These are phyloP conservation scores for Apiotrichum porosum DNA, from an alignment of 1,284 basidiomycete genomes.

Conservation along the genomic window DNA sequence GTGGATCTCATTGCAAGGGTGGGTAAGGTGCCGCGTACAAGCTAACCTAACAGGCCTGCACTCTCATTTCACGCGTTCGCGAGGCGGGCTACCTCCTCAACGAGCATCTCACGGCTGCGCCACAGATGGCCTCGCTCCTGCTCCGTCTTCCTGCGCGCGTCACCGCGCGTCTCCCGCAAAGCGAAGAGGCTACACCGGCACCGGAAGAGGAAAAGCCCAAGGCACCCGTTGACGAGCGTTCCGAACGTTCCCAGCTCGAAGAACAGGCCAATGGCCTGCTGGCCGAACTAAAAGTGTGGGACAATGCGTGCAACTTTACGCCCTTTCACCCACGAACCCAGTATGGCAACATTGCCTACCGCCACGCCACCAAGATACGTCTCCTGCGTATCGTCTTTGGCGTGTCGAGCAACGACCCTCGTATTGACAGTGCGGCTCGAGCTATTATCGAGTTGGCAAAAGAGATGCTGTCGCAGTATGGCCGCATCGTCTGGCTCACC, in stretches of 20 bases:
- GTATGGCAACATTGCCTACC: constrained; percentile 42
- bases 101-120: constrained; percentile 13
- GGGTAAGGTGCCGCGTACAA: constrained; percentile 6
- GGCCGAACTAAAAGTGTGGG: constrained; percentile 40
- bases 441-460: constrained; percentile 42
- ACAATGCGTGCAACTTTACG: constrained; percentile 37
- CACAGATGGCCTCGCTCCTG: constrained; percentile 12
- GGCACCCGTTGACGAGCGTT: neutral
- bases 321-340: constrained; percentile 40
- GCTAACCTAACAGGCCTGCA: constrained; percentile 26
- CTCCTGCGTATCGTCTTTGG: constrained; percentile 38
- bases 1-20: constrained; percentile 39
- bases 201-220: neutral
- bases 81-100: constrained; percentile 14
- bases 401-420: constrained; percentile 29
- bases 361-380: constrained; percentile 38
- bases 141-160: constrained; percentile 17
- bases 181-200: neutral
- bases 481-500: constrained; percentile 41
- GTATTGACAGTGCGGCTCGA: constrained; percentile 28
- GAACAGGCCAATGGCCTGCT: constrained; percentile 32
- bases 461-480: constrained; percentile 38
- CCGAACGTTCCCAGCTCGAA: constrained; percentile 22
- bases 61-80: constrained; percentile 26
- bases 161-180: constrained; percentile 16